Percentiles rank a stretch among this genome's conserved stretches.
These are phyloP conservation scores for Pulveroboletus sp. DNA, from an alignment of 768 basidiomycete species.

Conservation along the genomic window DNA sequence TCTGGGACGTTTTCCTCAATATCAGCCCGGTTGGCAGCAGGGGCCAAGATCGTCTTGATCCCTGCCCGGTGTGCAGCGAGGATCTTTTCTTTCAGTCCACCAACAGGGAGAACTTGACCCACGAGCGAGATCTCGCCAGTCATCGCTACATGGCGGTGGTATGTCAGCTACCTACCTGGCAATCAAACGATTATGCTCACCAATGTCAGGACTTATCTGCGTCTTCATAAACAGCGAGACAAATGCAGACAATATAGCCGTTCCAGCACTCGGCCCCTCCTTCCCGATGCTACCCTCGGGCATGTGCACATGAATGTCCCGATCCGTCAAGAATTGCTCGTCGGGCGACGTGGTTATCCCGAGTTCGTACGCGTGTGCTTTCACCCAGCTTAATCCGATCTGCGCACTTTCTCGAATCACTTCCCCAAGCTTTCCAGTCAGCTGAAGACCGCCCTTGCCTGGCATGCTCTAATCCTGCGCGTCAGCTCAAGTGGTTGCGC, in stretches of 20 bases:
- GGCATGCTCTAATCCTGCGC: conserved; percentile 72
- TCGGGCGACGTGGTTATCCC: conserved; percentile 72
- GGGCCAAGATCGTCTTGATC: conserved; percentile 87
- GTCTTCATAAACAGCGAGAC: conserved; percentile 89
- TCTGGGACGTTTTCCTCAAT: conserved; percentile 97
- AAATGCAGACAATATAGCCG: conserved; percentile 86
- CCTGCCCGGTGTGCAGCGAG: conserved; percentile 95
- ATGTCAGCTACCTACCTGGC: background rate
- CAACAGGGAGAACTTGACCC: conserved; percentile 94
- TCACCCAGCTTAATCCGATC: conserved; percentile 91
- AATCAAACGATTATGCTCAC: conserved; percentile 38
- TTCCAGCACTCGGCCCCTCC: conserved; percentile 96
- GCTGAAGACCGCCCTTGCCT: conserved; percentile 85
- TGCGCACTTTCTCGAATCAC: conserved; percentile 96
- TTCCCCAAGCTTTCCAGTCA: conserved; percentile 97
- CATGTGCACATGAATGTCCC: conserved; percentile 96
- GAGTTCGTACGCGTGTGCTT: conserved; percentile 81
- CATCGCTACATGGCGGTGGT: conserved; percentile 60
- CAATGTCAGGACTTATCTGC: conserved; percentile 80
- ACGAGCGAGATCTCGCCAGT: conserved; percentile 97
- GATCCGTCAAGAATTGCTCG: conserved; percentile 78
- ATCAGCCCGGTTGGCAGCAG: conserved; percentile 84
- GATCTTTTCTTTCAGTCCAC: conserved; percentile 94
- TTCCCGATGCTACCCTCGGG: conserved; percentile 91
- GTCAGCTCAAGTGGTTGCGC: background rate